Percentiles rank a stretch among this genome's conserved stretches.
Conservation (phyloP, 164 flowering plant species). For the Aristolochia fimbriata region DNA sequence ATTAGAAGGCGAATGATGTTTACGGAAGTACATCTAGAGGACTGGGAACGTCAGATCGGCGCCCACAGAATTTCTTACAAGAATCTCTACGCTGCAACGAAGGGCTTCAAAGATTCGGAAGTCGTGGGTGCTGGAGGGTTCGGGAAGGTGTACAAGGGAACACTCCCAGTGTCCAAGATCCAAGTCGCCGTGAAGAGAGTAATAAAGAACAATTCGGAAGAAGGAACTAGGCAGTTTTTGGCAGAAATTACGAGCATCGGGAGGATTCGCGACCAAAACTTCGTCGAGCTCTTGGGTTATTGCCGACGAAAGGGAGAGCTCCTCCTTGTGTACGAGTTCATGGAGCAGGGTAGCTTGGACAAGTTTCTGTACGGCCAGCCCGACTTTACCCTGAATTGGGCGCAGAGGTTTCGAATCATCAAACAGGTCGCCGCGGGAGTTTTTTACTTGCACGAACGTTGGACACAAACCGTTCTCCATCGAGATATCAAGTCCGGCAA, state of each 20-base stretch:
- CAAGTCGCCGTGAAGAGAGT: slow-evolving; percentile 53
- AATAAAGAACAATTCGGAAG: slow-evolving; percentile 49
- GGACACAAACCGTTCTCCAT: slow-evolving; percentile 58
- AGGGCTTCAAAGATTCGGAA: slow-evolving; percentile 33
- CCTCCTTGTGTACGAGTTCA: slow-evolving; percentile 55
- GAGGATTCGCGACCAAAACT: slow-evolving; percentile 51
- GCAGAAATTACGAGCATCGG: slow-evolving; percentile 55
- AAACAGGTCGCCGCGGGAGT: slow-evolving; percentile 53
- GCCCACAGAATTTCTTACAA: slow-evolving; percentile 44
- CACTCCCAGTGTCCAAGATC: slow-evolving; percentile 24
- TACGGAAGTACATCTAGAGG: slow-evolving; percentile 41
- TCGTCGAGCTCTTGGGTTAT: slow-evolving; percentile 32
- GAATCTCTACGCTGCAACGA: slow-evolving; percentile 46
- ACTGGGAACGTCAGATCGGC: slow-evolving; percentile 48
- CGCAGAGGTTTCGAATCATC: slow-evolving; percentile 40
- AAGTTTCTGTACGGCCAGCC: slow-evolving; percentile 37
- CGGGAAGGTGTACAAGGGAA: slow-evolving; percentile 51
- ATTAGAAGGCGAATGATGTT: slow-evolving; percentile 21
- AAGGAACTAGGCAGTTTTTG: slow-evolving; percentile 49
- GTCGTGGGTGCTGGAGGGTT: slow-evolving; percentile 54
- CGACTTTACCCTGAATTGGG: slow-evolving; percentile 31
- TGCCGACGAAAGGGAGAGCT: slow-evolving; percentile 11
- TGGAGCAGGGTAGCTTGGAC: slow-evolving; percentile 63
- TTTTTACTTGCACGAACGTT: slow-evolving; percentile 53
- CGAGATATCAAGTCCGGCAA: slow-evolving; percentile 62